phyloP scores from a whole-genome alignment of 805 yeast genomes.

The Scheffersomyces spartinae region DNA sequence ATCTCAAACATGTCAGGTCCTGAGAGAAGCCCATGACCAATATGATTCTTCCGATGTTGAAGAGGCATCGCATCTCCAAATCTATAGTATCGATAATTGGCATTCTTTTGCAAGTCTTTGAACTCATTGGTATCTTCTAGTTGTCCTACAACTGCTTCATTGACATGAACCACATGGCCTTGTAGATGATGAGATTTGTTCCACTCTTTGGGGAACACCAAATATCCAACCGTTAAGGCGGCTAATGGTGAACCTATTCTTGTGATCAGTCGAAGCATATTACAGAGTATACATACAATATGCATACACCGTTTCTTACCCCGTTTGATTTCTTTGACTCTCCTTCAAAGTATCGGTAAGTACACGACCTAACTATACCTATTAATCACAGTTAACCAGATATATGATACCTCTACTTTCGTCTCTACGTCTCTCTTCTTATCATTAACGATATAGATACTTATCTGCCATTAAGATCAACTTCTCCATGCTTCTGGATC shows the following conservation, averaged over 20 bases:
- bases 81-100: no score
- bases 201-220: slow-evolving; percentile 15
- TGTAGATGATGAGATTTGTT: slow-evolving; percentile 8
- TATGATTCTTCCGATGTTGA: slow-evolving; percentile 51
- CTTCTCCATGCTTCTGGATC: slow-evolving; percentile 17
- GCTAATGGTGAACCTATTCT: slow-evolving; percentile 16
- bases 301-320: neutral
- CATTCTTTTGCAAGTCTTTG: no score
- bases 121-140: slow-evolving; percentile 11
- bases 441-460: neutral
- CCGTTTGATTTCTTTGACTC: neutral
- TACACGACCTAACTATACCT: neutral
- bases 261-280: slow-evolving; percentile 18
- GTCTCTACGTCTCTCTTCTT: slow-evolving; percentile 1
- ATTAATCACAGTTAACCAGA: neutral
- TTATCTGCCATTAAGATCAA: slow-evolving; percentile 11
- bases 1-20: slow-evolving; percentile 60
- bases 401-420: neutral
- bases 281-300: neutral
- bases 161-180: slow-evolving; percentile 8
- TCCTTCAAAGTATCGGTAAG: neutral
- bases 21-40: slow-evolving; percentile 58
- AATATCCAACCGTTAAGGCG: slow-evolving; percentile 20
- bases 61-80: no score
- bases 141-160: slow-evolving; percentile 10